Evolutionary conservation across 2,329 filamentous ascomycete genomes (phyloP).

Genomic region (Elsinoe perseae): DNA sequence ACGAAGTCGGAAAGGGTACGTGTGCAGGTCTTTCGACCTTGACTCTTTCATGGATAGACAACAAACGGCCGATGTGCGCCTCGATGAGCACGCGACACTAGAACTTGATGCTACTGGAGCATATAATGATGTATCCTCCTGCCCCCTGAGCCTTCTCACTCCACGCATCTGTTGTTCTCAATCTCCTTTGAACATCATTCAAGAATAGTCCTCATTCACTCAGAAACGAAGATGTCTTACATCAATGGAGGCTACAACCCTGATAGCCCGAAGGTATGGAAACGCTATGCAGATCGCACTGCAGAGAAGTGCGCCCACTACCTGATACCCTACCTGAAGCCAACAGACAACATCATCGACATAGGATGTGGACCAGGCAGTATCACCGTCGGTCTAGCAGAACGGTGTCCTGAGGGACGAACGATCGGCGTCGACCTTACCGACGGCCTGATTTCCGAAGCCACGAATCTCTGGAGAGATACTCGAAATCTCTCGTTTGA

Average conservation of each 20-base stretch:
- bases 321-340: not conserved
- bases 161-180: too few relatives aligned
- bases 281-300: slow-evolving; percentile 3
- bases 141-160: too few relatives aligned
- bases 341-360: slow-evolving; percentile 33
- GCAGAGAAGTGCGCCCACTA: slow-evolving; percentile 3
- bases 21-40: too few relatives aligned
- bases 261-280: not conserved
- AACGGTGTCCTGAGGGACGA: slow-evolving; percentile 37
- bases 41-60: too few relatives aligned
- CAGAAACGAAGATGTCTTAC: not conserved
- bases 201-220: not conserved
- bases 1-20: not conserved
- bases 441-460: slow-evolving; percentile 14
- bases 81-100: too few relatives aligned
- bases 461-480: slow-evolving; percentile 28
- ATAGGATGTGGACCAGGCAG: slow-evolving; percentile 44
- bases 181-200: too few relatives aligned
- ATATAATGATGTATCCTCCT: too few relatives aligned
- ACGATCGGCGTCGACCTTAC: slow-evolving; percentile 42
- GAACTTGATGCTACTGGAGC: too few relatives aligned
- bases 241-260: slow-evolving; percentile 2
- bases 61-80: too few relatives aligned
- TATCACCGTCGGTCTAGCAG: slow-evolving; percentile 39
- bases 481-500: slow-evolving; percentile 32